Percentiles rank a stretch among this genome's conserved stretches.
phyloP scores from a whole-genome alignment of 2,329 filamentous ascomycete species.

The Blumeria hordei region DNA sequence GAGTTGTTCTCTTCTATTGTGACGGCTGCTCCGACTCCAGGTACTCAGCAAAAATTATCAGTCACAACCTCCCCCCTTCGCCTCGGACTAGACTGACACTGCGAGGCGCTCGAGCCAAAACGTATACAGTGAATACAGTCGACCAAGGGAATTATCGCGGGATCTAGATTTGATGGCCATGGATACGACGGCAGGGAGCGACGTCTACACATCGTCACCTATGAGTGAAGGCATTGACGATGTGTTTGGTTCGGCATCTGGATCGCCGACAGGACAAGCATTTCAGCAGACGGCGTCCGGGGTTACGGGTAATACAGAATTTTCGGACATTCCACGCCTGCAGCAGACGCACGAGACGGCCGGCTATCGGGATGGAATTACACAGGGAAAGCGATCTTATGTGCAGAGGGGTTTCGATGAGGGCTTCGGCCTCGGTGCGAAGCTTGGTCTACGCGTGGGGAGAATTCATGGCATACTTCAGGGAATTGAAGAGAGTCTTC shows the following conservation, averaged over 20 bases:
- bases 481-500: slow-evolving; percentile 25
- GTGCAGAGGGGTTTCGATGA: slow-evolving; percentile 83
- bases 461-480: slow-evolving; percentile 56
- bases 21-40: too few relatives aligned
- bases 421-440: slow-evolving; percentile 64
- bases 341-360: slow-evolving; percentile 28
- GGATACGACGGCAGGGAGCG: too few relatives aligned
- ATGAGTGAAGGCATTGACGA: slow-evolving; percentile 6
- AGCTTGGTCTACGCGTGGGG: slow-evolving; percentile 51
- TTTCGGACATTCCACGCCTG: slow-evolving; percentile 13
- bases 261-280: slow-evolving; percentile 7
- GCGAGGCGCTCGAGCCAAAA: too few relatives aligned
- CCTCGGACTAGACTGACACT: too few relatives aligned
- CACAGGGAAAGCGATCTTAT: slow-evolving; percentile 45
- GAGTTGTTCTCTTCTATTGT: too few relatives aligned
- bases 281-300: not conserved
- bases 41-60: too few relatives aligned
- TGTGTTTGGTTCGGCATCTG: slow-evolving; percentile 14
- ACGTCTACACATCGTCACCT: too few relatives aligned
- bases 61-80: too few relatives aligned
- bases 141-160: too few relatives aligned
- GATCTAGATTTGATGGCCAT: too few relatives aligned
- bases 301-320: slow-evolving; percentile 7
- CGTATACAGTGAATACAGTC: too few relatives aligned
- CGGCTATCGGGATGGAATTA: slow-evolving; percentile 76